Evolutionary conservation across 2,329 filamentous ascomycete genomes (phyloP).

Genomic region (Pseudocercospora pini-densiflorae): DNA sequence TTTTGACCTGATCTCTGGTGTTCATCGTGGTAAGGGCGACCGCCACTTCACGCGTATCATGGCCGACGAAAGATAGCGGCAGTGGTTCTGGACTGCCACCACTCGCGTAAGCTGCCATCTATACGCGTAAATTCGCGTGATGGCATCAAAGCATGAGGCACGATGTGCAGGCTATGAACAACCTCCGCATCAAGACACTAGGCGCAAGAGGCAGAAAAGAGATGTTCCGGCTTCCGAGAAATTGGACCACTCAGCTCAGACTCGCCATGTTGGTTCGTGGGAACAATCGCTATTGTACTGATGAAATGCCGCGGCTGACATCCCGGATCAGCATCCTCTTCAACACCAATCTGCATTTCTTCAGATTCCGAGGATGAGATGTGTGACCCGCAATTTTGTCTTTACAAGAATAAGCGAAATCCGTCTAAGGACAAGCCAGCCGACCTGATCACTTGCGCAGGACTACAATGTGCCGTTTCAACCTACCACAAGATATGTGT

Average conservation of each 20-base stretch:
- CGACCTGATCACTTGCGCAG: not conserved
- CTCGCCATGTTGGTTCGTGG: not conserved
- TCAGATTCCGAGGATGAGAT: not conserved
- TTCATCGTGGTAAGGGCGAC: not conserved
- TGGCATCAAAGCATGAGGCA: not conserved
- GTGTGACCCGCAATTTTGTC: conserved; percentile 1
- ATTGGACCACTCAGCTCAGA: not conserved
- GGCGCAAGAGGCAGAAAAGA: not conserved
- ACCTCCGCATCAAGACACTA: not conserved
- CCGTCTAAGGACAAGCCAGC: not conserved
- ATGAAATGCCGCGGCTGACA: not conserved
- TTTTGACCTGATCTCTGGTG: not conserved
- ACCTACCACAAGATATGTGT: conserved; percentile 7
- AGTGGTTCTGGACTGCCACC: not conserved
- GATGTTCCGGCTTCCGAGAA: not conserved
- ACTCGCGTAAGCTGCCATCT: not conserved
- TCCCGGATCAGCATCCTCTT: not conserved
- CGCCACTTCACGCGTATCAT: not conserved
- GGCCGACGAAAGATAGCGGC: not conserved
- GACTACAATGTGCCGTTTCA: not conserved
- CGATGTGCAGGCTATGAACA: not conserved
- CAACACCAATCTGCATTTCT: not conserved
- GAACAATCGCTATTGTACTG: not conserved
- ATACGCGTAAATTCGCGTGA: not conserved
- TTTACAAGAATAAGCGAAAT: not conserved